Conservation (phyloP, 345 rosid species). For the Microcos paniculata region DNA sequence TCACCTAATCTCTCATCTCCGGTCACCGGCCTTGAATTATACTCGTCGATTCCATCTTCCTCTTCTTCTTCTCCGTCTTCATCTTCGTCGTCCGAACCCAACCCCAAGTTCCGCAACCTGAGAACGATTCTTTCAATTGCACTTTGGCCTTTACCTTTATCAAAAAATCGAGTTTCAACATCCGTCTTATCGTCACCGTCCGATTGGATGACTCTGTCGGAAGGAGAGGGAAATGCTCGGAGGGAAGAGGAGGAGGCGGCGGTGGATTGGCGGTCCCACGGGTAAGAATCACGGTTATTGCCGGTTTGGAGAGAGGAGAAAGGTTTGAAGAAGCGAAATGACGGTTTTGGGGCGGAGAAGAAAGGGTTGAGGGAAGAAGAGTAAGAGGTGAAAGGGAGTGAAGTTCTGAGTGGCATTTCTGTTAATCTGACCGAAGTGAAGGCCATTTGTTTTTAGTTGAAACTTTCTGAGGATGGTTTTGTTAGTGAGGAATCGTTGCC, state of each 20-base stretch:
- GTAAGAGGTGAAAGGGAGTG: slow-evolving; percentile 51
- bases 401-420: slow-evolving; percentile 65
- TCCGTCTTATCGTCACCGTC: slow-evolving; percentile 20
- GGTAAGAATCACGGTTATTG: slow-evolving; percentile 24
- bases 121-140: slow-evolving; percentile 87
- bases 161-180: slow-evolving; percentile 25
- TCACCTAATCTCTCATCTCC: slow-evolving; percentile 88
- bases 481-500: background rate
- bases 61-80: slow-evolving; percentile 60
- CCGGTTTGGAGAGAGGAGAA: slow-evolving; percentile 41
- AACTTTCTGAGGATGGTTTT: background rate
- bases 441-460: slow-evolving; percentile 40
- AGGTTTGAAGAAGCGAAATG: slow-evolving; percentile 32
- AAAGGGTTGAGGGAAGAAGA: slow-evolving; percentile 40
- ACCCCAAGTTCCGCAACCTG: slow-evolving; percentile 74
- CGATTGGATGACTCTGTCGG: slow-evolving; percentile 18
- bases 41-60: slow-evolving; percentile 25
- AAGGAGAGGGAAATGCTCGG: slow-evolving; percentile 34
- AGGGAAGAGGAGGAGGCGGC: slow-evolving; percentile 35
- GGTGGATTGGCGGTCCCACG: slow-evolving; percentile 24
- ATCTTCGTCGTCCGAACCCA: slow-evolving; percentile 68
- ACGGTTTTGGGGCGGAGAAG: slow-evolving; percentile 39
- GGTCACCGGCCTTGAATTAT: slow-evolving; percentile 33
- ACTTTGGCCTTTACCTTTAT: slow-evolving; percentile 52
- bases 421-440: slow-evolving; percentile 50